phyloP scores from a whole-genome alignment of 2,329 filamentous ascomycete species.

The Tympanopsis confertula region DNA sequence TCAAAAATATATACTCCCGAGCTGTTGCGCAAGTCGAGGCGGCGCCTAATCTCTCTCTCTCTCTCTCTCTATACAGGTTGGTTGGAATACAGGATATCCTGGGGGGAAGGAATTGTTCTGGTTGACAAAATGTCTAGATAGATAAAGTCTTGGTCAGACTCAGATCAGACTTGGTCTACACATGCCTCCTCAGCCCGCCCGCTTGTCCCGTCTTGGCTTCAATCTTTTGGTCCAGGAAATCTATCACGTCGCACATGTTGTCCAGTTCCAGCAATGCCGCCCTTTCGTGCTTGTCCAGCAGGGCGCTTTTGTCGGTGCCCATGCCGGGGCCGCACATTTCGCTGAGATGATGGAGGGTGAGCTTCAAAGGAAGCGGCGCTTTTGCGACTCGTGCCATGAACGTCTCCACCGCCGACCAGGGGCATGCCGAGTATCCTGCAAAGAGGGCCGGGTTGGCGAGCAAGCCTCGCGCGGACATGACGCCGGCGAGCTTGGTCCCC shows the following conservation, averaged over 20 bases:
- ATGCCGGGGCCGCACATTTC: conserved; percentile 55
- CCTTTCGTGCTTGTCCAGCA: conserved; percentile 46
- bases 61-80: no score
- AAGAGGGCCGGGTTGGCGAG: conserved; percentile 59
- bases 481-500: conserved; percentile 34
- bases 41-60: no score
- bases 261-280: conserved; percentile 31
- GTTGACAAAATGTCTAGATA: no score
- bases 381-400: conserved; percentile 48
- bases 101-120: no score
- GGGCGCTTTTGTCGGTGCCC: conserved; percentile 34
- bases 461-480: conserved; percentile 61
- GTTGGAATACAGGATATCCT: no score
- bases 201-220: conserved; percentile 10
- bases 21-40: no score
- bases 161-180: no score
- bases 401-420: conserved; percentile 49
- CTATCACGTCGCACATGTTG: conserved; percentile 45
- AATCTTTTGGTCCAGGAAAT: conserved; percentile 43
- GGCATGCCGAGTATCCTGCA: conserved; percentile 40
- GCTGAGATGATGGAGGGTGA: conserved; percentile 52
- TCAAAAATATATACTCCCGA: no score
- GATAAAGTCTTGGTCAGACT: no score
- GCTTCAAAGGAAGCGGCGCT: conserved; percentile 48
- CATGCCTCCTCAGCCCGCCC: conserved; percentile 8